Conservation (phyloP, 2,329 filamentous ascomycete species). For the Paraphoma chrysanthemicola region DNA sequence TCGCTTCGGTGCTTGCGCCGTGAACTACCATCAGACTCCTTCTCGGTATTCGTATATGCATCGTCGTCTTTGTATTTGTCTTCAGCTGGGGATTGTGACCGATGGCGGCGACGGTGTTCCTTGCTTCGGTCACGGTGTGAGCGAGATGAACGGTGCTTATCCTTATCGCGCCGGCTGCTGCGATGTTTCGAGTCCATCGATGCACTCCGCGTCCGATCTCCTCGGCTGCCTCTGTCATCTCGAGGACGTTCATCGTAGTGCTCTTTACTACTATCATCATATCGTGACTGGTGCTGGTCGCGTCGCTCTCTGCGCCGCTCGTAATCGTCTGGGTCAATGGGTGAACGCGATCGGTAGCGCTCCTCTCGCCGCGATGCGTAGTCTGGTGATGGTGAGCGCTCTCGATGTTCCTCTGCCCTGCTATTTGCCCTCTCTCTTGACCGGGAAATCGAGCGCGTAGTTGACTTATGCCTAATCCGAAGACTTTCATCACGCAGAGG, state of each 20-base stretch:
- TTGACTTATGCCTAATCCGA: slow-evolving; percentile 47
- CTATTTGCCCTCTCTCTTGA: slow-evolving; percentile 32
- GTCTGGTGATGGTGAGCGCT: slow-evolving; percentile 37
- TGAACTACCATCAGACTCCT: slow-evolving; percentile 34
- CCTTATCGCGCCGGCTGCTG: slow-evolving; percentile 61
- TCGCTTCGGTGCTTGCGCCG: slow-evolving; percentile 48
- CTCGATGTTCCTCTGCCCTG: slow-evolving; percentile 11
- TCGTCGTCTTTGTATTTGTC: slow-evolving; percentile 39
- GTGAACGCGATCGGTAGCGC: slow-evolving; percentile 61
- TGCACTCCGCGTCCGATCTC: slow-evolving; percentile 68
- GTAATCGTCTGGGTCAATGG: slow-evolving; percentile 34
- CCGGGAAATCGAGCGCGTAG: slow-evolving; percentile 49
- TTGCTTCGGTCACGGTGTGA: slow-evolving; percentile 55
- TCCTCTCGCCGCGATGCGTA: slow-evolving; percentile 58
- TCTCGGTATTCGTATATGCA: slow-evolving; percentile 35
- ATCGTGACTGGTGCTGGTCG: slow-evolving; percentile 57
- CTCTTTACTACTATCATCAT: slow-evolving; percentile 49
- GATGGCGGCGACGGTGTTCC: slow-evolving; percentile 53
- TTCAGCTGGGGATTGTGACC: slow-evolving; percentile 50
- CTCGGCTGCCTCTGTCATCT: slow-evolving; percentile 58
- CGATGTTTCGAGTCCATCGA: slow-evolving; percentile 69
- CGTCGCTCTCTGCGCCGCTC: slow-evolving; percentile 51
- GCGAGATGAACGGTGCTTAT: slow-evolving; percentile 53
- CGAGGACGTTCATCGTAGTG: slow-evolving; percentile 40
- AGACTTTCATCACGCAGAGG: slow-evolving; percentile 43